Conservation (phyloP, 2,329 filamentous ascomycete species). For the Arthrocladium fulminans region DNA sequence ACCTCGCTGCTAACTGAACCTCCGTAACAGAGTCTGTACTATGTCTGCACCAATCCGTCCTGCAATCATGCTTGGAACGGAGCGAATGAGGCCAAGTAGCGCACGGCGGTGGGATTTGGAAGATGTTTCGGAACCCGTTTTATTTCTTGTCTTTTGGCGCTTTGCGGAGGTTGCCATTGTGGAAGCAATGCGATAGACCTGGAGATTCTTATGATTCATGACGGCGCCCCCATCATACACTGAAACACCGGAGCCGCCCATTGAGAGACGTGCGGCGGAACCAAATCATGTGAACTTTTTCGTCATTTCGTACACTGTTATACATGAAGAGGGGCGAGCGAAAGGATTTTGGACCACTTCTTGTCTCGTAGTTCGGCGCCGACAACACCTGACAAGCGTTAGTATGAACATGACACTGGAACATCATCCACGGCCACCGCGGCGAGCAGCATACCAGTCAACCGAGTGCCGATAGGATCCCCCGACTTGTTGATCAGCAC, state of each 20-base stretch:
- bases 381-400: conserved; percentile 56
- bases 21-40: conserved; percentile 68
- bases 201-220: too few relatives aligned
- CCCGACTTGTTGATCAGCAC: conserved; percentile 95
- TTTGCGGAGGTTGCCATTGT: too few relatives aligned
- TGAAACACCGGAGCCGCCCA: too few relatives aligned
- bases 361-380: conserved; percentile 80
- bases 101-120: conserved; percentile 15
- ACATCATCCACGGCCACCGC: too few relatives aligned
- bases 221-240: too few relatives aligned
- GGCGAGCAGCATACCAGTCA: conserved; percentile 58
- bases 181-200: too few relatives aligned
- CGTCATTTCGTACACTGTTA: conserved; percentile 30
- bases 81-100: conserved; percentile 28
- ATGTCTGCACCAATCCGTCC: conserved; percentile 67
- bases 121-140: not conserved
- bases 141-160: too few relatives aligned
- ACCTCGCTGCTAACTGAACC: not conserved
- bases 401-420: too few relatives aligned
- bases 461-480: conserved; percentile 84
- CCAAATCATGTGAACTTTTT: not conserved
- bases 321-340: conserved; percentile 77
- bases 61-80: conserved; percentile 69
- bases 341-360: conserved; percentile 98
- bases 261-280: too few relatives aligned